Evolutionary conservation across 2,329 filamentous ascomycete species (phyloP).

Genomic region (Beauveria sp.): DNA sequence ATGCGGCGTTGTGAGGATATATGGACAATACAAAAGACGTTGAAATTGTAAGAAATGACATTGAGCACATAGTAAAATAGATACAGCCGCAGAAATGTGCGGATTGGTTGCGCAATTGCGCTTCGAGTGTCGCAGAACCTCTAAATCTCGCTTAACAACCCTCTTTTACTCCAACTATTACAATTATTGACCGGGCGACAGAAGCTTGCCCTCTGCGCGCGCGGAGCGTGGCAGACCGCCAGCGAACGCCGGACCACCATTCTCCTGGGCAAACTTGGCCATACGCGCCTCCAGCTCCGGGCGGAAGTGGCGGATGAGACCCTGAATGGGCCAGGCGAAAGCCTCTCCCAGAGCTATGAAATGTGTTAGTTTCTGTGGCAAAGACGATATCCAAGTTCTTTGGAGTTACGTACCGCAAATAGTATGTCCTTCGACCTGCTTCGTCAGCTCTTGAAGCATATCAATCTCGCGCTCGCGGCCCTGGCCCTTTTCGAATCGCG

Average conservation of each 20-base stretch:
- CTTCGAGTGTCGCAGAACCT: conserved; percentile 1
- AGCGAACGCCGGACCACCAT: conserved; percentile 67
- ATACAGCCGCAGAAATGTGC: conserved; percentile 13
- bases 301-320: conserved; percentile 95
- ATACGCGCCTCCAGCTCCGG: conserved; percentile 92
- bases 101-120: conserved; percentile 10
- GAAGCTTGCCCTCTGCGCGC: conserved; percentile 68
- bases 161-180: conserved; percentile 14
- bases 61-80: conserved; percentile 14
- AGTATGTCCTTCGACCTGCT: conserved; percentile 98
- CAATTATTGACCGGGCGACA: conserved; percentile 81
- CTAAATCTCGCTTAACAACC: conserved; percentile 1
- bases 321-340: conserved; percentile 97
- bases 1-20: background rate
- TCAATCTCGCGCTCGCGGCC: conserved; percentile 91
- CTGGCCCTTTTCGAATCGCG: conserved; percentile 85
- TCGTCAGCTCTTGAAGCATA: conserved; percentile 98
- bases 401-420: conserved; percentile 68
- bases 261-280: conserved; percentile 65
- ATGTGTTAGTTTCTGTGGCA: conserved; percentile 21
- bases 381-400: background rate
- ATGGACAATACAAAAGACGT: background rate
- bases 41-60: conserved; percentile 4
- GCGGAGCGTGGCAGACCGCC: conserved; percentile 82
- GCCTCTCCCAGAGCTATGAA: conserved; percentile 77